Base-by-base conservation (phyloP, 257 asterid genomes). In the Solanum boliviense region DNA sequence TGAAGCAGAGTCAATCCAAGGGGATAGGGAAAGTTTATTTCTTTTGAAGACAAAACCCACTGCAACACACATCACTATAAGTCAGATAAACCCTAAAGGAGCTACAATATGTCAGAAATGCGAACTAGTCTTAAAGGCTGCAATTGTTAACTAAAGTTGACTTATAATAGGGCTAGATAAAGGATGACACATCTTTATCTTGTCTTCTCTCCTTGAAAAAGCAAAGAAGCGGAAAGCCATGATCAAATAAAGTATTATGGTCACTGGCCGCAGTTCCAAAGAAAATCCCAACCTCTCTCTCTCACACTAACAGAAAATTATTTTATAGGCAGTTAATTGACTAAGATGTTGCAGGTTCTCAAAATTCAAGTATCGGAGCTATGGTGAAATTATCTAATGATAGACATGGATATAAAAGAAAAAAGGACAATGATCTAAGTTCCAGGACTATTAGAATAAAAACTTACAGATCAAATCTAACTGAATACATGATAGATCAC, bases 11-110 rank as follows among this genome's bases (percentile, higher is more conserved):
- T 97, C 93, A 97, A 90, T 78, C 96, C 99, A 85, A 97, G 98
- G 79, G 99, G 99, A 91, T 95, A 97, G 23, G 99, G 98, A 90
- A 97, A 97, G 93, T 95, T 95, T 73, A 97, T 93, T 83, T 95
- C 98, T 92, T 95, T 93, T 3, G 99, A 97, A 46, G 98, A 95
- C 88, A 97, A 92, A 84, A 97, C 96, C 99, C 99, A 97, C 99
- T 97, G 98, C 97, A 95, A 60, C 78, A 52, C 58, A 89, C 72
- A 82, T 67, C 20, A 31, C 62, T 75, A 73, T 31, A 82, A 32
- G 86, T 82, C 86, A 82, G 86, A 82, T 48, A 31, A 60, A 60
- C 13, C 6, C 13, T 21, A 9, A 48, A 48, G 44, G 70, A 82
- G 29, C 68, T 48, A 82, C 86, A 82, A 31, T 12, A 31, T 29